phyloP scores from a whole-genome alignment of 345 rosid species.

The Citrus sp. region DNA sequence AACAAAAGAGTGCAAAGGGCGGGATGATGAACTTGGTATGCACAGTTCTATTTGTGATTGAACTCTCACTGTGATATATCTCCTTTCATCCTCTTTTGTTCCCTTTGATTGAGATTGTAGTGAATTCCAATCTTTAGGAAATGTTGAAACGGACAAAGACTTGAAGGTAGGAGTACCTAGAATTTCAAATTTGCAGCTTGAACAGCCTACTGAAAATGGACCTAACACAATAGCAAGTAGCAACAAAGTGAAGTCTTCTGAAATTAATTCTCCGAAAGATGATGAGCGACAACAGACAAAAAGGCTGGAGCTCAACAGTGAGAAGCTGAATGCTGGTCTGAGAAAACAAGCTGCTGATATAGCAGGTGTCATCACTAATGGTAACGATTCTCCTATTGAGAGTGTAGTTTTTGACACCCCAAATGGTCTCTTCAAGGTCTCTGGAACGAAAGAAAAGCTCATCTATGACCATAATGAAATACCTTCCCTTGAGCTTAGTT shows the following conservation, averaged over 20 bases:
- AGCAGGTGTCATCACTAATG: constrained; percentile 13
- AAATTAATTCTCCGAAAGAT: constrained; percentile 21
- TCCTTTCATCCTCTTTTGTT: background rate
- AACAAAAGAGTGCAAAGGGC: constrained; percentile 17
- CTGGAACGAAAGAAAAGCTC: constrained; percentile 23
- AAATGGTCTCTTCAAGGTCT: constrained; percentile 20
- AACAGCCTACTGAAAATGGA: constrained; percentile 19
- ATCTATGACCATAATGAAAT: constrained; percentile 20
- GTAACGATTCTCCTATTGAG: constrained; percentile 23
- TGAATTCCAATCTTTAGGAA: constrained; percentile 23
- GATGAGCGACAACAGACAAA: constrained; percentile 20
- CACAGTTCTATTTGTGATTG: background rate
- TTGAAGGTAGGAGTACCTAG: constrained; percentile 35
- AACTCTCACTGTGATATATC: background rate
- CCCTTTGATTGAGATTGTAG: background rate
- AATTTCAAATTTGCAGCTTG: constrained; percentile 22
- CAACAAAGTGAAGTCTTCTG: constrained; percentile 22
- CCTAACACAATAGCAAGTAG: constrained; percentile 9
- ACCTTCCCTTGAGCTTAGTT: constrained; percentile 44
- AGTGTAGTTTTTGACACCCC: constrained; percentile 14
- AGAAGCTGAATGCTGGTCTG: constrained; percentile 19
- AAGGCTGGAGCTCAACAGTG: constrained; percentile 25
- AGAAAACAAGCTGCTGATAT: constrained; percentile 22
- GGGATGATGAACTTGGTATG: constrained; percentile 34
- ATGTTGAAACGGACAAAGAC: constrained; percentile 31